phyloP scores from a whole-genome alignment of 225 moss, liverwort and hornwort genomes.

The Neckera pumila region DNA sequence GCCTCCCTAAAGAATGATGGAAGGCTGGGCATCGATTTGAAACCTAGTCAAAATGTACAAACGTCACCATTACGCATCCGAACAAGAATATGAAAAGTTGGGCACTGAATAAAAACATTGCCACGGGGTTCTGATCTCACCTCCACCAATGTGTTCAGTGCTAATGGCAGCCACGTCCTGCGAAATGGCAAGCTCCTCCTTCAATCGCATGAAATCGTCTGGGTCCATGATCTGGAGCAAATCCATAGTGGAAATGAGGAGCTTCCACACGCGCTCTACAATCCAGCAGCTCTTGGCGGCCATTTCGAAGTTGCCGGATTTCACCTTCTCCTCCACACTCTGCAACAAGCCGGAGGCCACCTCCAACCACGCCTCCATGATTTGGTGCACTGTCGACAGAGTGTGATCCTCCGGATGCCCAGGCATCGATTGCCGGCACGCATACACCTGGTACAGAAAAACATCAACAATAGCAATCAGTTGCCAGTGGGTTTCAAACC shows the following conservation, averaged over 20 bases:
- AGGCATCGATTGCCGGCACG: slow-evolving; percentile 38
- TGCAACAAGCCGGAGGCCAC: slow-evolving; percentile 54
- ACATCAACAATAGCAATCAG: neutral
- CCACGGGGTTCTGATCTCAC: neutral
- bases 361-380: slow-evolving; percentile 81
- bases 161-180: slow-evolving; percentile 20
- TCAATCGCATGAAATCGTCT: slow-evolving; percentile 77
- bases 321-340: slow-evolving; percentile 40
- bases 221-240: slow-evolving; percentile 86
- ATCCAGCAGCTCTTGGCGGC: slow-evolving; percentile 80
- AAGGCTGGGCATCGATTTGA: neutral
- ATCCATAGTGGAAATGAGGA: slow-evolving; percentile 57
- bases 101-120: neutral
- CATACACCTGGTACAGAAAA: slow-evolving; percentile 33
- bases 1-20: neutral
- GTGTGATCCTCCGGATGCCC: slow-evolving; percentile 76
- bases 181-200: slow-evolving; percentile 60
- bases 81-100: neutral
- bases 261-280: slow-evolving; percentile 79
- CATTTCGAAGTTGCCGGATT: slow-evolving; percentile 22
- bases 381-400: slow-evolving; percentile 68
- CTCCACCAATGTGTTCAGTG: slow-evolving; percentile 37
- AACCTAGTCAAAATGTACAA: neutral
- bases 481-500: neutral
- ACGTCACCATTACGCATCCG: neutral